Conservation (phyloP, 2,329 filamentous ascomycete species). For the Penicillium sp. region DNA sequence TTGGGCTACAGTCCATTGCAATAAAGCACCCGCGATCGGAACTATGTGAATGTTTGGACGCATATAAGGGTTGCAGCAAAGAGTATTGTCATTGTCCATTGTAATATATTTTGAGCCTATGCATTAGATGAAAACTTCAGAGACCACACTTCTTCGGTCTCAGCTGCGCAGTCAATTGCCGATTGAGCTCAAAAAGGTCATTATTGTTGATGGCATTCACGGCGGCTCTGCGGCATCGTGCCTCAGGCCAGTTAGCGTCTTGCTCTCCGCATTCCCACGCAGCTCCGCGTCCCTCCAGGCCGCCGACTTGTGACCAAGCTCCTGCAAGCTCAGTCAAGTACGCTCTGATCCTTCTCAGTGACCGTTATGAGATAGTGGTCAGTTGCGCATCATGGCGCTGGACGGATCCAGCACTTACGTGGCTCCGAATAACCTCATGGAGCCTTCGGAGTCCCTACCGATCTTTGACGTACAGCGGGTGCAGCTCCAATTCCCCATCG, state of each 20-base stretch:
- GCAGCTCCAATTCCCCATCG: constrained; percentile 87
- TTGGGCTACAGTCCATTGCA: no score
- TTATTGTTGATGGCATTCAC: no score
- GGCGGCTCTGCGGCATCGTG: not conserved
- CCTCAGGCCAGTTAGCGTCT: constrained; percentile 9
- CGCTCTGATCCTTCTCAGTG: constrained; percentile 11
- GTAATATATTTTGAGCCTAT: no score
- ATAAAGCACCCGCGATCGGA: no score
- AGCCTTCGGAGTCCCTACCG: constrained; percentile 62
- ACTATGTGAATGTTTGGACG: no score
- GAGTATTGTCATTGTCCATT: no score
- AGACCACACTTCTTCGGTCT: no score
- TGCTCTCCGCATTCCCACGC: constrained; percentile 13
- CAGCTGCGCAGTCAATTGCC: no score
- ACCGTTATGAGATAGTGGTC: constrained; percentile 28
- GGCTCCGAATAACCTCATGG: constrained; percentile 57
- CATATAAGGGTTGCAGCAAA: no score
- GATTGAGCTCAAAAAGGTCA: no score
- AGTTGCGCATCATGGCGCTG: constrained; percentile 58
- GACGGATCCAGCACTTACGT: constrained; percentile 66
- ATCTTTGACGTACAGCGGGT: constrained; percentile 95
- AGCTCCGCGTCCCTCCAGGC: constrained; percentile 3
- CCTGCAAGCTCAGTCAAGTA: constrained; percentile 19
- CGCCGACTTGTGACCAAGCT: constrained; percentile 14
- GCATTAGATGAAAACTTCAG: no score